Base-by-base conservation (phyloP, 192 early-diverging fungal genomes). In the Coemansia asiatica region DNA sequence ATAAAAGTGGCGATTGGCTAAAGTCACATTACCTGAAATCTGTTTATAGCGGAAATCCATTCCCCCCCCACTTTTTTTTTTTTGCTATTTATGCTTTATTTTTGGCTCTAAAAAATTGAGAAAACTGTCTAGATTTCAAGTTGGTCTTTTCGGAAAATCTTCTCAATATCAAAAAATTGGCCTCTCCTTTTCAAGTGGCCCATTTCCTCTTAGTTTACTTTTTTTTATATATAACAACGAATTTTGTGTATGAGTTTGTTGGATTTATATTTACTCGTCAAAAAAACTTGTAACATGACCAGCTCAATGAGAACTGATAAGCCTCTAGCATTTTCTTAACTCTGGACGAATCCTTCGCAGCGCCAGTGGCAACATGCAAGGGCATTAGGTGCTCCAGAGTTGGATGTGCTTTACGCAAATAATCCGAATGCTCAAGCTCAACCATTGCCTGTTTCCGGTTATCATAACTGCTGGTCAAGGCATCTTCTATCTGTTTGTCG, bases 361-460 rank as follows among this genome's bases (percentile, higher is more conserved):
- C 88, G 10, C 89, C 89, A 23, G 84, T 63, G 0, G 84, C 89
- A 36, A 89, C 82, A 77, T 89, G 87, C 66, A 88, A 75, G 15
- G 89, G 89, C 10, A 91, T 58, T 18, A 91, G 64, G 66, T 91
- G 89, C 28, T 91, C 89, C 21, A 86, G 67, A 0, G 87, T 85
- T 19, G 89, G 89, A 66, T 91, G 90, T 27, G 83, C 84, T 23
- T 75, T 62, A 61, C 78, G 66, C 53, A 89, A 65, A 8, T 59
- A 23, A 19, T 72, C 58, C 1, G 85, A 85, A 19, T 68, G 21
- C 0, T 70, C 69, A 66, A 90, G 69, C 21, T 69, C 78, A 9
- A 69, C 50, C 1, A 84, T 57, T 0, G 72, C 81, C 18, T 63
- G 25, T 16, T 71, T 60, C 28, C 88, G 83, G 5, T 77, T 68